These are phyloP conservation scores for Borealophlyctis nickersoniae DNA, from an alignment of 192 early-diverging fungal species.

Conservation along the genomic window DNA sequence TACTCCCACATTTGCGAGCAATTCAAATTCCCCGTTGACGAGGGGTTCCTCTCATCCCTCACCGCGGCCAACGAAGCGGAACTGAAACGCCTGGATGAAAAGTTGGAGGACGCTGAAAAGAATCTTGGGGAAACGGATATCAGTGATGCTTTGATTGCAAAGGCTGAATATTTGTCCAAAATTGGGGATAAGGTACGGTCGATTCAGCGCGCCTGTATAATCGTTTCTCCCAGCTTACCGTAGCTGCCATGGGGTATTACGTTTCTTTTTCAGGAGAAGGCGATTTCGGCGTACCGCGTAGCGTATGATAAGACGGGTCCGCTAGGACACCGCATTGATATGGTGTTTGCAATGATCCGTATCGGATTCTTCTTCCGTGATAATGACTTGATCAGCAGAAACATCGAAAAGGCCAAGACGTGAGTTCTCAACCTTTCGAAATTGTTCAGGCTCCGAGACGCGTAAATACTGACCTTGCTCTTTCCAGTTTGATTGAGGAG, in stretches of 20 bases:
- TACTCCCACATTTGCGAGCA: conserved; percentile 64
- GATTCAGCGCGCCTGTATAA: neutral
- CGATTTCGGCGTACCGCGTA: conserved; percentile 74
- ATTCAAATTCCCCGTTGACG: conserved; percentile 58
- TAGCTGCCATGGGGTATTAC: conserved; percentile 2
- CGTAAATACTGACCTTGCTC: neutral
- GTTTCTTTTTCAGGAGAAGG: conserved; percentile 66
- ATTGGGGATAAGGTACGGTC: conserved; percentile 86
- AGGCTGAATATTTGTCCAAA: conserved; percentile 85
- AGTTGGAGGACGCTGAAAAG: conserved; percentile 83
- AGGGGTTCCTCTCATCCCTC: conserved; percentile 48
- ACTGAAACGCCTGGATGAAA: conserved; percentile 76
- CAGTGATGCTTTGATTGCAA: conserved; percentile 79
- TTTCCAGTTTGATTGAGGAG: conserved; percentile 83
- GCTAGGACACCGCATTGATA: conserved; percentile 89
- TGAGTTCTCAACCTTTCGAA: too few species aligned
- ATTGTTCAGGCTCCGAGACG: neutral
- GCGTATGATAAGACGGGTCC: conserved; percentile 87
- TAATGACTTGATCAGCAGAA: conserved; percentile 69
- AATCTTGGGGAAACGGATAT: conserved; percentile 92
- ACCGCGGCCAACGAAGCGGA: conserved; percentile 72
- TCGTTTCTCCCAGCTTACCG: neutral
- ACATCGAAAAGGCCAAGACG: conserved; percentile 75
- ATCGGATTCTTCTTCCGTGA: conserved; percentile 93
- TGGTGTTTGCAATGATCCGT: conserved; percentile 87